A percentile compares a stretch with the other conserved stretches of the same genome.
These are phyloP conservation scores for Yamadazyma sp. DNA, from an alignment of 1,139 yeast species.

Conservation along the genomic window DNA sequence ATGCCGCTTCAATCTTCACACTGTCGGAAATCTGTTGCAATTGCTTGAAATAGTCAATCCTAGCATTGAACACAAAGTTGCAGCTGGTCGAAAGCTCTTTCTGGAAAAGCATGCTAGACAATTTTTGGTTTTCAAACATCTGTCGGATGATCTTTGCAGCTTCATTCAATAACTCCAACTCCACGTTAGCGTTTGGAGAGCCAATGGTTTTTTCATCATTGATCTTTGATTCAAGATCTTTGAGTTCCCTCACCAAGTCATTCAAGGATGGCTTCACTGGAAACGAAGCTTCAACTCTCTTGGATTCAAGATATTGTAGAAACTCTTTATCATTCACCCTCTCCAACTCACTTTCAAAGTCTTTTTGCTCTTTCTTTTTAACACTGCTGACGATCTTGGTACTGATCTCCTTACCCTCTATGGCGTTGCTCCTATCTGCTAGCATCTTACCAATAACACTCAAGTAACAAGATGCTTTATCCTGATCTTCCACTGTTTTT, in stretches of 20 bases:
- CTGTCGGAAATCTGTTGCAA: conserved; percentile 85
- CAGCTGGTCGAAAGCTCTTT: conserved; percentile 52
- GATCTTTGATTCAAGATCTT: conserved; percentile 27
- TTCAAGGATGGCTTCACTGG: conserved; percentile 29
- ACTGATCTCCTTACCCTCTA: conserved; percentile 27
- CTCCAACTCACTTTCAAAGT: conserved; percentile 26
- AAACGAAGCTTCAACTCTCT: conserved; percentile 30
- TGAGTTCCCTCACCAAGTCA: conserved; percentile 28
- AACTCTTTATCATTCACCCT: conserved; percentile 29
- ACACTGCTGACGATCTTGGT: conserved; percentile 22
- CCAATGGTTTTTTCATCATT: conserved; percentile 17
- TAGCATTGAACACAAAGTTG: conserved; percentile 69
- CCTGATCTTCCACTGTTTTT: conserved; percentile 71
- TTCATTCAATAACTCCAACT: conserved; percentile 23
- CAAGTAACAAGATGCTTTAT: conserved; percentile 61
- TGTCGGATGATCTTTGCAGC: conserved; percentile 25
- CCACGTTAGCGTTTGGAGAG: conserved; percentile 13
- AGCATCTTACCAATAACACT: conserved; percentile 59
- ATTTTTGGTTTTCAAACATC: conserved; percentile 43
- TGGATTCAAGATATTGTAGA: conserved; percentile 28
- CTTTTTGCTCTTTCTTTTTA: conserved; percentile 26
- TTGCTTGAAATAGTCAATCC: conserved; percentile 79
- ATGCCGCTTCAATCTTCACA: conserved; percentile 38
- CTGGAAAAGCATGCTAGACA: conserved; percentile 38
- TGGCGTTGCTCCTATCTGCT: conserved; percentile 49